Evolutionary conservation across 495 filamentous ascomycete species (phyloP), one percentile per base, ranked within the genome.

Genomic region (Hypoxylon lienhwacheense): DNA sequence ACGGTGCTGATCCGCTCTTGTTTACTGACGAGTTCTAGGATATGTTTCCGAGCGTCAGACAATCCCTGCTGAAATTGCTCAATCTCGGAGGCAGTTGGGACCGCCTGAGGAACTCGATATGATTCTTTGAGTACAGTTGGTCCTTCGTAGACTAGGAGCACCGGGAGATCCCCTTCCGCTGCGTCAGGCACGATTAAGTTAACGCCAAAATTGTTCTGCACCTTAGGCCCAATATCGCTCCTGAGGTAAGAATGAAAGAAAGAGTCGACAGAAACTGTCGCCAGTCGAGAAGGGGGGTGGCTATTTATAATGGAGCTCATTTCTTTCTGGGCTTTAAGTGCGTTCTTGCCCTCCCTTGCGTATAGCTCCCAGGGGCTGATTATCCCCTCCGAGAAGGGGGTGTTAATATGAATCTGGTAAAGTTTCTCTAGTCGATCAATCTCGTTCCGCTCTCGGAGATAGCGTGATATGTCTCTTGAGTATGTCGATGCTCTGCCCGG

Each of bases 101-200:
- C 67, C 11, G 59, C 62, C 5, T 75, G 76, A 10, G 91, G 87
- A 36, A 95, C 69, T 60, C 89, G 74, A 59, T 89, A 91, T 5
- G 77, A 70, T 17, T 81, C 63, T 8, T 75, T 74, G 0, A 74
- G 68, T 22, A 79, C 73, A 15, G 73, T 71, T 1, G 78, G 71
- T 15, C 87, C 90, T 66, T 97, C 91, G 60, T 89, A 96, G 7
- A 97, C 87, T 21, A 97, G 77, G 26, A 95, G 76, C 15, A 96
- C 74, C n/a, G 90, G 65, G 20, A 65, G 32, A 41, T 78, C 76
- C 28, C 82, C 68, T 29, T 85, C 76, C 0, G 69, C 45, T 2
- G 82, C 74, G 15, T 88, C 82, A 0, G 91, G 89, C 14, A 92
- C 71, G 7, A 96, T 78, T 11, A 95, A 61, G 55, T 89, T 84